Evolutionary conservation across 306 rosid genomes (phyloP).

Genomic region (Cucurbita maxima): DNA sequence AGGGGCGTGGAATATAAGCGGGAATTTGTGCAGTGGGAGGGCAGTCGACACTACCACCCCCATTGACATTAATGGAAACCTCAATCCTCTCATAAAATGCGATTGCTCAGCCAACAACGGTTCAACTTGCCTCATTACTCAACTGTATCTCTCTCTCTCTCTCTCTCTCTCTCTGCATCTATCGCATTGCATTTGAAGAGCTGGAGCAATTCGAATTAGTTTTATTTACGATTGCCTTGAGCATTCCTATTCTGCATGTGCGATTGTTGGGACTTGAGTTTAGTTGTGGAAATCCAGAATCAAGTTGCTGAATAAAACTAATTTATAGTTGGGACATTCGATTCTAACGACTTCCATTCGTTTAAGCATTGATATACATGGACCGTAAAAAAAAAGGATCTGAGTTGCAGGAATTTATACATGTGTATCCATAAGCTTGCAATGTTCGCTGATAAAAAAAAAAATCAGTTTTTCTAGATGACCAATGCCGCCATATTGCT

Average conservation of each 20-base stretch:
- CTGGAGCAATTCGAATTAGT: not conserved
- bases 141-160: constrained; percentile 24
- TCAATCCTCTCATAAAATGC: constrained; percentile 66
- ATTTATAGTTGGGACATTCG: not conserved
- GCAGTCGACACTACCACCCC: constrained; percentile 17
- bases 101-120: constrained; percentile 22
- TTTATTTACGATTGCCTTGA: not conserved
- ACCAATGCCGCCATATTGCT: not conserved
- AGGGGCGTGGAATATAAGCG: constrained; percentile 47
- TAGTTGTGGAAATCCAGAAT: not conserved
- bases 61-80: not conserved
- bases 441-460: not conserved
- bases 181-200: not conserved
- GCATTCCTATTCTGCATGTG: not conserved
- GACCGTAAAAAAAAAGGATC: not conserved
- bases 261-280: not conserved
- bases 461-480: not conserved
- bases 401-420: not conserved
- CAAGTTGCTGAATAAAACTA: not conserved
- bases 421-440: not conserved
- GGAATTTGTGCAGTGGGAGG: constrained; percentile 52
- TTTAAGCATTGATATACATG: not conserved
- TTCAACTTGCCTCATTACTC: constrained; percentile 44
- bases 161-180: not conserved
- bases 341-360: not conserved